Evolutionary conservation across 805 yeast genomes (phyloP).

Genomic region (Metschnikowia colocasiae): DNA sequence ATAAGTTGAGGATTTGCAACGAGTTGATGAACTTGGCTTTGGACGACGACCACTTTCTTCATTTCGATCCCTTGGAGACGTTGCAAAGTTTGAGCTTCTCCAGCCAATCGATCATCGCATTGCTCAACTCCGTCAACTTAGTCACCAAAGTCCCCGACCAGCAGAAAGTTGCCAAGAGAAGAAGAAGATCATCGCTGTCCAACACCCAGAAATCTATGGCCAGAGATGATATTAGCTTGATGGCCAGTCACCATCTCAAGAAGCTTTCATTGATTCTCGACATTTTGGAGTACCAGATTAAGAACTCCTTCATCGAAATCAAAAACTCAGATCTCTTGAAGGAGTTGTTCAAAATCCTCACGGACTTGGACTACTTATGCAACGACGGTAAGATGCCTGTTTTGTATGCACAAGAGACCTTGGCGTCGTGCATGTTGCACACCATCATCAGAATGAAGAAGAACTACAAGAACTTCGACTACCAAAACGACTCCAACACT

Average conservation of each 20-base stretch:
- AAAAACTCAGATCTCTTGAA: conserved; percentile 46
- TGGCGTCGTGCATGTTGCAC: conserved; percentile 80
- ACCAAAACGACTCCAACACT: conserved; percentile 53
- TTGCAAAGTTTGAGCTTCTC: conserved; percentile 54
- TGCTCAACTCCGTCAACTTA: conserved; percentile 59
- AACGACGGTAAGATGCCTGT: conserved; percentile 91
- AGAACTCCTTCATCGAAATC: conserved; percentile 27
- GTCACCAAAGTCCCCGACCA: conserved; percentile 45
- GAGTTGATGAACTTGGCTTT: conserved; percentile 54
- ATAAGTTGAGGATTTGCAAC: conserved; percentile 51
- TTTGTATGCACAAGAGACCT: conserved; percentile 82
- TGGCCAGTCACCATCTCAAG: conserved; percentile 76
- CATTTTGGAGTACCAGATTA: conserved; percentile 56
- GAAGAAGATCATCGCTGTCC: conserved; percentile 66
- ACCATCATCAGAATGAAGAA: conserved; percentile 55
- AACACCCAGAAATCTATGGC: conserved; percentile 73
- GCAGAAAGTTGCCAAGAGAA: conserved; percentile 63
- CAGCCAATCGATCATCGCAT: conserved; percentile 52
- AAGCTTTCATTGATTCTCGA: conserved; percentile 79
- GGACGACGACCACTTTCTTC: conserved; percentile 27
- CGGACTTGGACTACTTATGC: conserved; percentile 80
- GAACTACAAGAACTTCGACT: conserved; percentile 23
- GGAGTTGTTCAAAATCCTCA: conserved; percentile 56
- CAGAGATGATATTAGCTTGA: conserved; percentile 60
- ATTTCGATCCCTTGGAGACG: conserved; percentile 41